Evolutionary conservation across 768 basidiomycete species (phyloP), one percentile per base, ranked within the genome.

Genomic region (Suillus subalutaceus): DNA sequence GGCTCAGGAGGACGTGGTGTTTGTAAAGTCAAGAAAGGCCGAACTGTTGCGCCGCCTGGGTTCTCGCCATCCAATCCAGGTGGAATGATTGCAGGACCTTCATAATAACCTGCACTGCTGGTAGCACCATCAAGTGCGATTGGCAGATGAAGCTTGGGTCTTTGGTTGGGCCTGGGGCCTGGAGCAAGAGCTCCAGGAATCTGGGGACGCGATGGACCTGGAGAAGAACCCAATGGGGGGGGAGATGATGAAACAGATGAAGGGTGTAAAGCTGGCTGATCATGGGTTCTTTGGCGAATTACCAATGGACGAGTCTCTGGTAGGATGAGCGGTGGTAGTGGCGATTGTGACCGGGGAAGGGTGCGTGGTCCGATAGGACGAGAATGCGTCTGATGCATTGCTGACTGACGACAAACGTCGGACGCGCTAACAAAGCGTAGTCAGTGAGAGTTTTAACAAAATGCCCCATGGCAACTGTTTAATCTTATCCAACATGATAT

Each of bases 351-450:
- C 41, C 84, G 81, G 53, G 71, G 78, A 53, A 77, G 69, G 16
- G 71, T 79, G 40, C 86, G 84, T 53, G 87, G 88, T 35, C 88
- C 88, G 64, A 80, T 75, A 48, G 87, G 87, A 63, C 85, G 81
- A 23, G 76, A 3, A 67, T 78, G 76, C 38, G 69, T 56, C 59
- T 63, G 46, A 63, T 73, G 72, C 73, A 76, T 77, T 69, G 72
- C 26, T 60, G 23, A 30, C 40, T 74, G 68, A 67, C 63, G 67
- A 46, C 67, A 60, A 44, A 57, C 44, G 32, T 32, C 32, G 32
- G 53, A 65, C 70, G 55, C 69, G 63, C 70, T 66, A 53, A 67
- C 57, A 64, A 44, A 58, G n/a, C 48, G 66, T 55, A 50, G 65
- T 56, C 40, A 20, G 32, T n/a, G 43, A 43, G 15, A 30, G 13